Conservation (phyloP, 176 grass and related monocot species). For the Thalia dealbata region DNA sequence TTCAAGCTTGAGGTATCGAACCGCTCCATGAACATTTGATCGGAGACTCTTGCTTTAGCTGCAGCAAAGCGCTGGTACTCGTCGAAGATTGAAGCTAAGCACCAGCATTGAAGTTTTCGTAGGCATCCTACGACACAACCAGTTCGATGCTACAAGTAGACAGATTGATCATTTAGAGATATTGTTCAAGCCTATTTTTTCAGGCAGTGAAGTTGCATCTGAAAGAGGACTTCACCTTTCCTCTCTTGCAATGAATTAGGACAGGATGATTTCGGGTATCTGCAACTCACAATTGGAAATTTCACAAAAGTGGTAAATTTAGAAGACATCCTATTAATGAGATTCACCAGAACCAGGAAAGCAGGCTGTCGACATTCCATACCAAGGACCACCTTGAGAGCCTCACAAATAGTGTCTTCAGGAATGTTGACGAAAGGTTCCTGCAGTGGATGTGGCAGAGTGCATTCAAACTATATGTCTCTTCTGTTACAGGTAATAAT, state of each 20-base stretch:
- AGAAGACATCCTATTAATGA: neutral
- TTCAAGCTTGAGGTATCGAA: conserved; percentile 68
- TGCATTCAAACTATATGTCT: too few relatives aligned
- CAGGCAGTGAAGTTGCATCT: neutral
- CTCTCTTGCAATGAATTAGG: conserved; percentile 81
- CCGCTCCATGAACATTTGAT: conserved; percentile 79
- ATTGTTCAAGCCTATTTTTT: too few relatives aligned
- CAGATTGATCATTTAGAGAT: neutral
- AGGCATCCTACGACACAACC: conserved; percentile 73
- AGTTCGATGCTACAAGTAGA: conserved; percentile 66
- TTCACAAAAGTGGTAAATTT: neutral
- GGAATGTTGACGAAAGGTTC: conserved; percentile 90
- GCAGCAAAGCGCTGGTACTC: conserved; percentile 85
- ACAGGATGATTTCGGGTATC: conserved; percentile 54
- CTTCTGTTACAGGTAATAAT: too few relatives aligned
- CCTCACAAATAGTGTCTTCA: conserved; percentile 64
- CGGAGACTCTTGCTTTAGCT: conserved; percentile 74
- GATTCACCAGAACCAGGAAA: neutral
- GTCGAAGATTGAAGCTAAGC: conserved; percentile 67
- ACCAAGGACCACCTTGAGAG: conserved; percentile 68
- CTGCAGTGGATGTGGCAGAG: conserved; percentile 20
- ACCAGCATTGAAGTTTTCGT: conserved; percentile 83
- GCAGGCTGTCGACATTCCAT: neutral
- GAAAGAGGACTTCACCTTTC: conserved; percentile 38
- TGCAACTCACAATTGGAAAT: conserved; percentile 7